Percentiles rank a stretch among this genome's conserved stretches.
These are phyloP conservation scores for Aspergillus homomorphus DNA, from an alignment of 495 filamentous ascomycete species.

Conservation along the genomic window DNA sequence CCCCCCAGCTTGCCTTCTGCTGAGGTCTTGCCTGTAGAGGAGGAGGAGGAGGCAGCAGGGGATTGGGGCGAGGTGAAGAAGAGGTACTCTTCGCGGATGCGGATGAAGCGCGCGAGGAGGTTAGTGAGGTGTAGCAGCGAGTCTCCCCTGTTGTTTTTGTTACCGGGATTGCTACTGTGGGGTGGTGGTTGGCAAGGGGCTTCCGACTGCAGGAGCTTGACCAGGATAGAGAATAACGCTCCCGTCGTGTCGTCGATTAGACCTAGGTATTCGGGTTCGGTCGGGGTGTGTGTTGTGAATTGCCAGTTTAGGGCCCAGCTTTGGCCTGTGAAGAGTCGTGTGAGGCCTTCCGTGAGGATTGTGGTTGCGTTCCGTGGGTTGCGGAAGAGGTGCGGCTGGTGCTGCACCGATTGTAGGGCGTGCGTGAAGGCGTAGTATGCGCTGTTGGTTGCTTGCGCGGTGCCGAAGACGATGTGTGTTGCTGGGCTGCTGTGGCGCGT, in stretches of 20 bases:
- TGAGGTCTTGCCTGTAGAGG: not conserved
- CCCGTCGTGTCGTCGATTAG: slow-evolving; percentile 1
- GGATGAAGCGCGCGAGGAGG: not conserved
- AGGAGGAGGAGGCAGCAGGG: no score
- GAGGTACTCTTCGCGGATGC: not conserved
- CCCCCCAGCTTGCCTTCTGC: not conserved
- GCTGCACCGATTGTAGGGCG: not conserved
- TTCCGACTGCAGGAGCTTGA: not conserved
- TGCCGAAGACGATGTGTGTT: not conserved
- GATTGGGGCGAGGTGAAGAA: not conserved
- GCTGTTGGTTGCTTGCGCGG: slow-evolving; percentile 1
- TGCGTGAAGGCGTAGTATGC: slow-evolving; percentile 4
- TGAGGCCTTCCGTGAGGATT: not conserved
- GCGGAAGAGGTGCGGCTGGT: not conserved
- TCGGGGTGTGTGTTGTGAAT: not conserved
- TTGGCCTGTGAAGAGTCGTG: not conserved
- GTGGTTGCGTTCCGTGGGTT: not conserved
- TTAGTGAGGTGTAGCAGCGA: not conserved
- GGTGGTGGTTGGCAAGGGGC: not conserved
- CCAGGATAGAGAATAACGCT: not conserved
- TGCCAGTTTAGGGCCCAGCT: slow-evolving; percentile 1
- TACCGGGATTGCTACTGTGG: not conserved
- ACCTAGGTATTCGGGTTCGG: not conserved
- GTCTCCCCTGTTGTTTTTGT: not conserved
- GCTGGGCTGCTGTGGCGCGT: not conserved